phyloP scores from a whole-genome alignment of 1,284 basidiomycete species.

The Moesziomyces sp. region DNA sequence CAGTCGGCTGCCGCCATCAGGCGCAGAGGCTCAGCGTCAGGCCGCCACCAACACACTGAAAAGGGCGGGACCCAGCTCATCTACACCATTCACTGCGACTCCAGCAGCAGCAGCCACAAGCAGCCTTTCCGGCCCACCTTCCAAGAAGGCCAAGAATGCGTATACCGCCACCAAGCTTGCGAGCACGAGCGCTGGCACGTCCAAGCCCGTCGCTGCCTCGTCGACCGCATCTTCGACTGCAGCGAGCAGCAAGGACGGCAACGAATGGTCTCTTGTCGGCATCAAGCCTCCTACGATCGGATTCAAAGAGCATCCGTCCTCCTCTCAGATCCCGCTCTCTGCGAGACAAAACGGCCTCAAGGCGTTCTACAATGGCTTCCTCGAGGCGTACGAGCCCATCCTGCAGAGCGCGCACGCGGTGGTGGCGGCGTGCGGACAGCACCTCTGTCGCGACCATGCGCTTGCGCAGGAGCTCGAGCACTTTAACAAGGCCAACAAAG shows the following conservation, averaged over 20 bases:
- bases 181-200: not conserved
- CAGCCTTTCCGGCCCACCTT: constrained; percentile 16
- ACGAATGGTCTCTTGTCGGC: constrained; percentile 42
- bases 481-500: constrained; percentile 35
- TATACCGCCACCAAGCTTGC: constrained; percentile 24
- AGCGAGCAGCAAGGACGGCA: constrained; percentile 4
- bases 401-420: constrained; percentile 28
- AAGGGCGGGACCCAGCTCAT: constrained; percentile 8
- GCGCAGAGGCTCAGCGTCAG: no score
- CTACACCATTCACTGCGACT: constrained; percentile 1
- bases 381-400: constrained; percentile 45
- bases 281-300: constrained; percentile 40
- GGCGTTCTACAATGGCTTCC: constrained; percentile 42
- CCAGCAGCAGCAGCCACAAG: not conserved
- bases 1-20: not conserved
- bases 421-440: constrained; percentile 30
- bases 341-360: constrained; percentile 49
- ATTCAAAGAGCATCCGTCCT: constrained; percentile 39
- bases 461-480: constrained; percentile 47
- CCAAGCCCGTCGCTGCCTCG: constrained; percentile 2
- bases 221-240: constrained; percentile 3
- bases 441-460: constrained; percentile 41
- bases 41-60: constrained; percentile 5
- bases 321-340: constrained; percentile 44
- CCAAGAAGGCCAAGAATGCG: constrained; percentile 47